These are phyloP conservation scores for Calonectria naviculata DNA, from an alignment of 2,329 filamentous ascomycete species.

Conservation along the genomic window DNA sequence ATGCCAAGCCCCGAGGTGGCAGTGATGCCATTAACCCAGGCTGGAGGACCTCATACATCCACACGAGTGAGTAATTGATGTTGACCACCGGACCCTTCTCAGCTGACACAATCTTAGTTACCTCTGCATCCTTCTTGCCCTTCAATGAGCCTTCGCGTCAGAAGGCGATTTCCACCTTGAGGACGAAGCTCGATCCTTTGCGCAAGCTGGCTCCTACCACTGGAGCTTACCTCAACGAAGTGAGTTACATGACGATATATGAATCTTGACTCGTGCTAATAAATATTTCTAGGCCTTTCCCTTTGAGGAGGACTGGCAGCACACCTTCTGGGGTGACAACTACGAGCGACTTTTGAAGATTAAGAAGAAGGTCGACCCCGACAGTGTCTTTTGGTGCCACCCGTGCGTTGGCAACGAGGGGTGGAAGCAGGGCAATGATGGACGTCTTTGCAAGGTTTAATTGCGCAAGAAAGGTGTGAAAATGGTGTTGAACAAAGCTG, in stretches of 20 bases:
- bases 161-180: constrained; percentile 40
- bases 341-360: constrained; percentile 56
- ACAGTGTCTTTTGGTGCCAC: constrained; percentile 60
- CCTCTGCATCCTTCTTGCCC: constrained; percentile 40
- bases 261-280: accelerated
- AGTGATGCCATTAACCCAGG: constrained; percentile 60
- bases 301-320: constrained; percentile 51
- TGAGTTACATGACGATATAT: constrained; percentile 24
- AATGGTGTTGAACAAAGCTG: background rate
- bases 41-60: constrained; percentile 59
- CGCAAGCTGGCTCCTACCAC: constrained; percentile 52
- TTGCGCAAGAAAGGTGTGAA: background rate
- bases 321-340: constrained; percentile 57
- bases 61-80: constrained; percentile 49
- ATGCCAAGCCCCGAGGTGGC: constrained; percentile 57
- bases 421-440: constrained; percentile 45
- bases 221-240: constrained; percentile 60
- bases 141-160: constrained; percentile 46
- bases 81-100: background rate
- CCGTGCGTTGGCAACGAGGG: constrained; percentile 59
- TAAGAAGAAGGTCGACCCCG: constrained; percentile 58
- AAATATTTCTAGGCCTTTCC: constrained; percentile 44
- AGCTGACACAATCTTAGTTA: constrained; percentile 31
- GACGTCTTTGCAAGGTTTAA: constrained; percentile 38
- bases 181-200: constrained; percentile 46